A percentile compares a stretch with the other conserved stretches of the same genome.
Conservation (phyloP, 2,329 filamentous ascomycete genomes). For the Mollisiaceae sp. region DNA sequence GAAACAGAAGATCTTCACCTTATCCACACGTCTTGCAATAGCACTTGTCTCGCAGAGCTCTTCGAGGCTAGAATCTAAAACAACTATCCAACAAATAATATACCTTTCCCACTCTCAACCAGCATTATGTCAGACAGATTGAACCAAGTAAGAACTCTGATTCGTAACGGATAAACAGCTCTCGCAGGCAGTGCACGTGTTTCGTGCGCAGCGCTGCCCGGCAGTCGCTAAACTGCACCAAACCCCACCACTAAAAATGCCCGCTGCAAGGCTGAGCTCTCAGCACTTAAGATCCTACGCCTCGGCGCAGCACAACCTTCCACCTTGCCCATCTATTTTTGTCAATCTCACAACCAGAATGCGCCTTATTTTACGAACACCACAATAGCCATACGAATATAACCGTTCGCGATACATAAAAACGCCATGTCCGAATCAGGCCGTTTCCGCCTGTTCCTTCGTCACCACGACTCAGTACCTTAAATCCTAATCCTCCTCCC, state of each 20-base stretch:
- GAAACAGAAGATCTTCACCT: no score
- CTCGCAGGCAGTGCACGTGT: neutral
- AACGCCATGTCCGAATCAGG: neutral
- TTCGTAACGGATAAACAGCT: neutral
- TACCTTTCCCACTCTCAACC: neutral
- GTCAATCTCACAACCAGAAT: neutral
- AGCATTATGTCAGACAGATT: neutral
- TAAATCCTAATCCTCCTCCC: neutral
- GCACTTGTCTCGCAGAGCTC: neutral
- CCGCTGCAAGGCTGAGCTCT: constrained; percentile 9
- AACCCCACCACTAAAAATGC: neutral
- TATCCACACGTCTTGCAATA: neutral
- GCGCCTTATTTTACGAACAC: neutral
- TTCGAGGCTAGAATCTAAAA: neutral
- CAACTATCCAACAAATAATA: neutral
- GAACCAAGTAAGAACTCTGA: neutral
- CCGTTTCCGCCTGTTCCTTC: neutral
- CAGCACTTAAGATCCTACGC: constrained; percentile 10
- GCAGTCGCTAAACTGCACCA: neutral
- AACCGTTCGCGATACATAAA: neutral
- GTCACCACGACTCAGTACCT: neutral
- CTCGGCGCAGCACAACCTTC: neutral
- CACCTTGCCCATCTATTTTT: constrained; percentile 5
- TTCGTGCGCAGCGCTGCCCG: neutral
- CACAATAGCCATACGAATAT: neutral